Base-by-base conservation (phyloP, 371 early-diverging fungal species). In the Quaeritorhiza haematococci region DNA sequence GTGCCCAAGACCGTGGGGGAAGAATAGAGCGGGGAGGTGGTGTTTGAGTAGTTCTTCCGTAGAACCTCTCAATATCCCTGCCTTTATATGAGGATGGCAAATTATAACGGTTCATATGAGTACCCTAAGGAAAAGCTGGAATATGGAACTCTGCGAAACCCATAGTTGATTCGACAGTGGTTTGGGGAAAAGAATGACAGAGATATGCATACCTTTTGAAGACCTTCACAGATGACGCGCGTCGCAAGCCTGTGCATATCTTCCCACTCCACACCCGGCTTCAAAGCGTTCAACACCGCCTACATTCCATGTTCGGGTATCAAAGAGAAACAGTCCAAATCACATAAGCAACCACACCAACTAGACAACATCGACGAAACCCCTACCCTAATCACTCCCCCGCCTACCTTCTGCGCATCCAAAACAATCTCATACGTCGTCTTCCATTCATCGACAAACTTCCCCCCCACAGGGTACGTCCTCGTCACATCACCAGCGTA, bases 401-500 rank as follows among this genome's bases (percentile, higher is more conserved):
- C 15, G 23, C 3, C 6, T 7, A 46, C 82, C 74, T 86, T 85
- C 67, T 94, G 91, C 88, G 92, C 85, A 23, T 84, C 82, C 34
- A 93, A 80, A 15, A 91, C 92, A 58, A 91, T 81, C 61, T 80
- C 71, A 73, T 96, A 96, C 54, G 91, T 83, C 17, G 69, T 80
- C 57, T 84, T 84, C 47, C 84, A 87, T 59, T 89, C 86, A 23
- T 76, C 77, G 34, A 85, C 72, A 68, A 89, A 94, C 61, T 82
- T 82, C 27, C 89, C 88, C 44, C 85, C 88, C 28, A 88, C 80
- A 3, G 96, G 96, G 82, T 84, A 96, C 33, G 86, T 85, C 28
- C 93, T 83, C 3, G 94, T 95, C 63, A 95, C 92, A 56, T 95
- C 94, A 17, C 87, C 82, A 34, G 92, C 90, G 69, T 95, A 93